Percentiles rank a stretch among this genome's conserved stretches.
phyloP scores from a whole-genome alignment of 805 yeast species.

The Clavispora carvajalis region DNA sequence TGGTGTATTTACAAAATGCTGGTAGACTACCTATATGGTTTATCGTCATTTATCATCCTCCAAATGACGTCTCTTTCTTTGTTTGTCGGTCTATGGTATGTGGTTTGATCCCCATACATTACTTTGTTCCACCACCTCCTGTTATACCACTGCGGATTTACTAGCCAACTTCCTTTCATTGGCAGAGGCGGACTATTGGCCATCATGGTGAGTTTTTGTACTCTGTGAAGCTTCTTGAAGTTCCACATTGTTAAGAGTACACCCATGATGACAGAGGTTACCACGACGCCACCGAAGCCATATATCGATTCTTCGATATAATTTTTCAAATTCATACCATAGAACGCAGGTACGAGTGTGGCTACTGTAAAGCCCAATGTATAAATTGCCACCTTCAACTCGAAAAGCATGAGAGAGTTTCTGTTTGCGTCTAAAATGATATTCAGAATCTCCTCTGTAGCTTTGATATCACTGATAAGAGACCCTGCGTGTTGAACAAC shows the following conservation, averaged over 20 bases:
- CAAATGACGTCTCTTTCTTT: constrained; percentile 37
- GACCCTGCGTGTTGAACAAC: constrained; percentile 88
- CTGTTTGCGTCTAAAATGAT: constrained; percentile 88
- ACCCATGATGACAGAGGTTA: constrained; percentile 50
- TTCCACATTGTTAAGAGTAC: constrained; percentile 49
- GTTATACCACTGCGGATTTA: not conserved
- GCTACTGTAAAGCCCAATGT: constrained; percentile 85
- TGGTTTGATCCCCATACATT: constrained; percentile 23
- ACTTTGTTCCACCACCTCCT: constrained; percentile 14
- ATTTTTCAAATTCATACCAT: constrained; percentile 81
- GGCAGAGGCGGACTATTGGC: constrained; percentile 11
- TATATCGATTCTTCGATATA: constrained; percentile 62
- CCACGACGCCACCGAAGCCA: constrained; percentile 60
- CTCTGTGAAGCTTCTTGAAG: constrained; percentile 51
- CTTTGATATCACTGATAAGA: constrained; percentile 72
- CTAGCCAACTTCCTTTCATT: constrained; percentile 3
- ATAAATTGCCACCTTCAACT: constrained; percentile 74
- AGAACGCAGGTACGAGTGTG: constrained; percentile 78
- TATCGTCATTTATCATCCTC: constrained; percentile 40
- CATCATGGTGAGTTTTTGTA: constrained; percentile 65
- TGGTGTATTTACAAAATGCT: not conserved
- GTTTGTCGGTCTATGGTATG: constrained; percentile 28
- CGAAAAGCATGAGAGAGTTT: constrained; percentile 83
- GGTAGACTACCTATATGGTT: constrained; percentile 3
- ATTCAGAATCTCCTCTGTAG: constrained; percentile 90